Evolutionary conservation across 1,284 basidiomycete species (phyloP).

Genomic region (Irpex sp.): DNA sequence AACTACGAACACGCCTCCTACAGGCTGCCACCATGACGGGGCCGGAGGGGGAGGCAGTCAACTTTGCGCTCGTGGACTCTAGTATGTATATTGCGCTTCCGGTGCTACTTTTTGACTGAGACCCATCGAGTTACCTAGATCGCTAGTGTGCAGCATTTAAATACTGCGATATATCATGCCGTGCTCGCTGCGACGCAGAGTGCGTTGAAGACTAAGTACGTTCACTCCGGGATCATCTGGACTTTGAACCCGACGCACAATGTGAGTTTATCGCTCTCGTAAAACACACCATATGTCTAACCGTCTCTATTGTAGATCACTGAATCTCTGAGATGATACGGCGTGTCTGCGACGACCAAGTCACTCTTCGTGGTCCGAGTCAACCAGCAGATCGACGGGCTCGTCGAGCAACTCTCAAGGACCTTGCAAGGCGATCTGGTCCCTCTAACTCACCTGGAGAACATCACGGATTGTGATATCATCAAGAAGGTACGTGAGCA

Average conservation of each 20-base stretch:
- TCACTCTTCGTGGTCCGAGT: constrained; percentile 74
- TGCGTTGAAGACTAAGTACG: constrained; percentile 66
- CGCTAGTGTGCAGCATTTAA: constrained; percentile 70
- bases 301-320: constrained; percentile 59
- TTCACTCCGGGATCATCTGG: constrained; percentile 87
- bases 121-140: constrained; percentile 42
- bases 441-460: constrained; percentile 42
- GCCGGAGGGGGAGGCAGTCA: constrained; percentile 63
- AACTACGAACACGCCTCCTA: constrained; percentile 65
- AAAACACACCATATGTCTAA: not conserved
- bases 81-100: constrained; percentile 32
- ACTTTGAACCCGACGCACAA: constrained; percentile 85
- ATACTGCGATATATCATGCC: constrained; percentile 80
- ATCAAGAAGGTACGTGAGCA: constrained; percentile 62
- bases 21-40: constrained; percentile 59
- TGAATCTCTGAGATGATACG: constrained; percentile 82
- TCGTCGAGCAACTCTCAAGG: constrained; percentile 48
- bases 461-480: constrained; percentile 64
- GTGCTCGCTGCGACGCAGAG: constrained; percentile 61
- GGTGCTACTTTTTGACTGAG: not conserved
- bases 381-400: constrained; percentile 29
- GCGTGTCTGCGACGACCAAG: constrained; percentile 66
- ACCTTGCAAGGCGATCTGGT: constrained; percentile 56
- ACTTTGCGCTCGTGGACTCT: constrained; percentile 86
- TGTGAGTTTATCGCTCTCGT: constrained; percentile 35